Base-by-base conservation (phyloP, 352 stramenopile genomes). In the Globisporangium apiculatum region DNA sequence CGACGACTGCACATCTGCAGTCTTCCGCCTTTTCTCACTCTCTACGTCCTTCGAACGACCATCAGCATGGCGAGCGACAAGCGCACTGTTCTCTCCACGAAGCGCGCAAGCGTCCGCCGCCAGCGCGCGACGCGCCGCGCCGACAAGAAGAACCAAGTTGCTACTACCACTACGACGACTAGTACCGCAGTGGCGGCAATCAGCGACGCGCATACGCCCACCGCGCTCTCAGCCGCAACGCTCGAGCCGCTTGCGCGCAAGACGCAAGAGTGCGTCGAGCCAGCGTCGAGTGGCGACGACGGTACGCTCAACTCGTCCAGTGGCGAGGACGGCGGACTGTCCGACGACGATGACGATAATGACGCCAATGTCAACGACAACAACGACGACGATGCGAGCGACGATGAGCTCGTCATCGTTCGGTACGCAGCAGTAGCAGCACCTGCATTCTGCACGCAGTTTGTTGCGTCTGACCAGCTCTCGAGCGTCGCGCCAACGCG, bases 381-480 rank as follows among this genome's bases (percentile, higher is more conserved):
- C 7, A 43, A 76, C 9, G 61, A 64, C 7, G 50, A 69, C 3
- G 59, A 79, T 9, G 65, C 70, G 9, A 62, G 86, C 3, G 77
- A 91, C 14, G 68, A 80, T 24, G 75, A 83, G 38, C 57, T 93
- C 15, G 83, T 91, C 17, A 71, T 93, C 51, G 76, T 93, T 24
- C 81, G 79, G 15, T 73, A 63, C 17, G 69, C 76, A 31, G 75
- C 70, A 11, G 66, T 69, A 24, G 24, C 24, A 31, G 24, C 24
- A 55, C 69, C 71, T 8, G 74, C 87, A 64, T 85, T 89, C 52
- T 93, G 83, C 66, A 80, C 73, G 7, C 51, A 73, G n/a, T 91
- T 87, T 55, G 53, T 79, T 31, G 62, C 67, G 8, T 2, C 57
- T 9, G 52, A 54, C 15, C 12, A 18, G 35, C 36, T 43, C 10